Percentiles rank a stretch among this genome's conserved stretches.
Evolutionary conservation across 495 filamentous ascomycete genomes (phyloP).

Genomic region (Evernia prunastri): DNA sequence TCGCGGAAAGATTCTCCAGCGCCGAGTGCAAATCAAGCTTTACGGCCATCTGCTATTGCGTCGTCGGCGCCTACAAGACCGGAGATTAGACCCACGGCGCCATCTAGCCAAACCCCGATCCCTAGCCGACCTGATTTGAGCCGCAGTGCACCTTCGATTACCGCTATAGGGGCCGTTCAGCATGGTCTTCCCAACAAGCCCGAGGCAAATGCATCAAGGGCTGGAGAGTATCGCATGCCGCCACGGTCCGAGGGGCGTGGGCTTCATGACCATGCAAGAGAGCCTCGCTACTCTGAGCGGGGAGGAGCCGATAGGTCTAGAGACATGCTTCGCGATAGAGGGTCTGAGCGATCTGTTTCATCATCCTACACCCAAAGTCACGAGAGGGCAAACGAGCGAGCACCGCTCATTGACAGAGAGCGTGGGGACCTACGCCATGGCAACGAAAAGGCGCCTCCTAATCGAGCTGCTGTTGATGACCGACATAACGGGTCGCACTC

Average conservation of each 20-base stretch:
- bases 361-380: conserved; percentile 15
- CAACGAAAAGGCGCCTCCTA: conserved; percentile 7
- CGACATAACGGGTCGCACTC: conserved; percentile 15
- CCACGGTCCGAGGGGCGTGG: conserved; percentile 15
- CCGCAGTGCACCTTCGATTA: conserved; percentile 14
- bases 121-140: conserved; percentile 20
- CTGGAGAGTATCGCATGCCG: conserved; percentile 15
- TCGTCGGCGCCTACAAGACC: conserved; percentile 4
- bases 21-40: background rate
- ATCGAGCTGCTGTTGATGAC: conserved; percentile 18
- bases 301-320: conserved; percentile 3
- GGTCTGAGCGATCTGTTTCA: conserved; percentile 14
- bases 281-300: conserved; percentile 21
- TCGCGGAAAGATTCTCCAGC: conserved; percentile 13
- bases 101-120: conserved; percentile 11
- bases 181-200: conserved; percentile 26
- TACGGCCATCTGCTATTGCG: conserved; percentile 10
- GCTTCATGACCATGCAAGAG: conserved; percentile 17
- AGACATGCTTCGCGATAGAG: conserved; percentile 18
- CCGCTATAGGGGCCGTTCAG: conserved; percentile 17
- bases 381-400: conserved; percentile 16
- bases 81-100: background rate
- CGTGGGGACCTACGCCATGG: conserved; percentile 1
- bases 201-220: conserved; percentile 17
- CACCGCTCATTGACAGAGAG: conserved; percentile 18